Evolutionary conservation across 257 asterid species (phyloP), one percentile per base, ranked within the genome.

Genomic region (Plectranthus barbatus): DNA sequence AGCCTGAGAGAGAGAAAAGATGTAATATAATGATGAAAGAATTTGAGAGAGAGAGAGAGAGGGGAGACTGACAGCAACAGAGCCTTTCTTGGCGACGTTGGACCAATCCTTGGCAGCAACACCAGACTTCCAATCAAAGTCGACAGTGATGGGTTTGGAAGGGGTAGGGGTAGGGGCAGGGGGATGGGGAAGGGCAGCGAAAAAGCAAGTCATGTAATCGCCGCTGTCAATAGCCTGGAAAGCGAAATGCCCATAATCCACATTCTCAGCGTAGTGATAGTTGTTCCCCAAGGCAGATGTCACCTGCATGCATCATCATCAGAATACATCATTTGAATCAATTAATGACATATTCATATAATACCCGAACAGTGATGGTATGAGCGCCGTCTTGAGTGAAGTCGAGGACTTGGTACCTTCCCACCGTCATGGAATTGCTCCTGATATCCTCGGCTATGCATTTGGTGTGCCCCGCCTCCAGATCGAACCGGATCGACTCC

Each of bases 81-180:
- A 80, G 64, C 96, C 95, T 74, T 91, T 91, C 84, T 86, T 91
- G 51, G 95, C 96, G 66, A 91, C 84, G 57, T 49, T 78, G 20
- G 79, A 58, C 96, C 96, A 91, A 55, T 91, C 97, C 79, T 84
- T 87, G 41, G 97, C 86, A 26, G 93, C 91, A 13, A 91, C 77
- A 50, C 97, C 97, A 19, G 94, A 80, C 67, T 82, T 91, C 97
- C 97, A 91, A 46, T 84, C 95, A 26, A 91, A 88, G 70, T 91
- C 96, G 6, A 88, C 18, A 6, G 88, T 88, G 49, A 91, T n/a
- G 3, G 81, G 62, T 14, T 66, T 70, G 31, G 5, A 26, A 26
- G 2, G 31, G 5, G 31, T 26, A 5, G 5, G 2, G 31, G 31
- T 26, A 2, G 31, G 31, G 5, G 31, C n/a, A 4, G 86, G 49